A percentile compares a stretch with the other conserved stretches of the same genome.
These are phyloP conservation scores for Corymbia citriodora DNA, from an alignment of 441 rosid genomes.

Conservation along the genomic window DNA sequence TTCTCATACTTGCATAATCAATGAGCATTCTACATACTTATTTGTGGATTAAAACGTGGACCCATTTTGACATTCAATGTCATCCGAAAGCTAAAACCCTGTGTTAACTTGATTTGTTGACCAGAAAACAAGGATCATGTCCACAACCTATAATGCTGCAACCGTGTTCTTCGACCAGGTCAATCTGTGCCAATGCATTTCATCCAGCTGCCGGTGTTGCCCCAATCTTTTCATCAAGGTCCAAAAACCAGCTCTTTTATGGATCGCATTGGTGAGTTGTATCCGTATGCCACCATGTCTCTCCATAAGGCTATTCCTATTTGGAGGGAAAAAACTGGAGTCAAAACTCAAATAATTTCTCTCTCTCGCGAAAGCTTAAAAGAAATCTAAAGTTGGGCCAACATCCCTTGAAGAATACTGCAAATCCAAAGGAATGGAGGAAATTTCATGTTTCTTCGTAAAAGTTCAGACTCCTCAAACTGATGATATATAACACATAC, in stretches of 20 bases:
- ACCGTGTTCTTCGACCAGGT: neutral
- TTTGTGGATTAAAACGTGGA: neutral
- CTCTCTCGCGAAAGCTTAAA: neutral
- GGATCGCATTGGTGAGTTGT: slow-evolving; percentile 56
- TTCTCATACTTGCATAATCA: neutral
- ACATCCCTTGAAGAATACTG: neutral
- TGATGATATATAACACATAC: slow-evolving; percentile 17
- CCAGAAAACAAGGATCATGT: neutral
- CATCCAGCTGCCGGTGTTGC: neutral
- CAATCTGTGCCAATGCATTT: neutral
- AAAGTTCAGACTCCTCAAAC: neutral
- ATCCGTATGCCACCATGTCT: slow-evolving; percentile 56
- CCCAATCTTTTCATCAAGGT: neutral
- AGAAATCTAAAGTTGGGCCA: neutral
- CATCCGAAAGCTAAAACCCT: neutral
- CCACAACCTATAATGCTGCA: neutral
- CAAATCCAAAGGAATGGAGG: neutral
- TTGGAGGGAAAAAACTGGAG: neutral
- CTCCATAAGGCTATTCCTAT: slow-evolving; percentile 74
- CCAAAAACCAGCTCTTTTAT: slow-evolving; percentile 49
- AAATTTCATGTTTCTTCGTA: neutral
- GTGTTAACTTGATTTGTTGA: neutral
- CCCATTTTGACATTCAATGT: neutral
- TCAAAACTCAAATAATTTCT: neutral
- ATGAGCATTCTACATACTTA: neutral